Evolutionary conservation across 139 green algal species (phyloP), one percentile per base, ranked within the genome.

Genomic region (Eudorina sp.): DNA sequence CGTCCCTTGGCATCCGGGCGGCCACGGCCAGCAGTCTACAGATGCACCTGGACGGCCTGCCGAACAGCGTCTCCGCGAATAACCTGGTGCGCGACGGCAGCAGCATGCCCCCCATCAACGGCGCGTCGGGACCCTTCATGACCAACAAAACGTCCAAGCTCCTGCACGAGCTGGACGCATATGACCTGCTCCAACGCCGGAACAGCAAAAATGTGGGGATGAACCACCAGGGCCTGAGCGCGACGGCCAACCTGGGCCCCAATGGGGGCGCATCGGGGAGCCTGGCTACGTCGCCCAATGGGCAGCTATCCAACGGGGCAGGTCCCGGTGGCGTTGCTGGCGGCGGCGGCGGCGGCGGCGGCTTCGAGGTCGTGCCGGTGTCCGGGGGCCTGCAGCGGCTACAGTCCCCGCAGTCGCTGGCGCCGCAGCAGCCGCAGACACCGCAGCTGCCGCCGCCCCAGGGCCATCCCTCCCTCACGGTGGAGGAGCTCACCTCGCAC

Each of bases 131-230:
- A 6, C 36, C 53, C 0, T 25, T 72, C 9, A 19, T 86, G 80
- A 86, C 4, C 43, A 43, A 87, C 43, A 43, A 87, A 29, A 41
- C 81, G 19, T 31, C 62, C 64, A 87, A 87, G 81, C 78, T 87
- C 31, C 60, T 87, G 31, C 81, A 87, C 40, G 81, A 87, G 60
- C 81, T 87, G 81, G 81, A 87, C 43, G 81, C 38, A 64, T 87
- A 87, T 25, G 81, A 87, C 27, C n/a, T 87, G 81, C 45, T 55
- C 43, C 81, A 87, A 64, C 81, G 81, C 34, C 81, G 81, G 21
- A 68, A 46, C 60, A 79, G 64, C 81, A 43, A 38, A 13, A 86
- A 86, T 36, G 43, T 51, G 68, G 68, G 34, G n/a, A n/a, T n/a
- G n/a, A n/a, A n/a, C n/a, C n/a, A n/a, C n/a, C n/a, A n/a, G n/a